Base-by-base conservation (phyloP, 2,329 filamentous ascomycete genomes). In the Aspergillus fischeri region DNA sequence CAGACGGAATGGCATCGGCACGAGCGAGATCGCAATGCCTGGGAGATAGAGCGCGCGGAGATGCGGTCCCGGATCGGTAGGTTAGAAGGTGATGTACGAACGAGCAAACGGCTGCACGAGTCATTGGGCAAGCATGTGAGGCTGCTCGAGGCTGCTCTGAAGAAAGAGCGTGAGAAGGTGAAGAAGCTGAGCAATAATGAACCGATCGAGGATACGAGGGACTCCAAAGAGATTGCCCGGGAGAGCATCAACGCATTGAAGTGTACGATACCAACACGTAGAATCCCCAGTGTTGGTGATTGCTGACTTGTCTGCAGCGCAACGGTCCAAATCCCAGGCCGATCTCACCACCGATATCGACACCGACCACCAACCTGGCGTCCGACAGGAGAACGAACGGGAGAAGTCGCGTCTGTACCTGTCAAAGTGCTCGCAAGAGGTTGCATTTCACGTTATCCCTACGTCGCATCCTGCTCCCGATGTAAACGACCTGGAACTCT, bases 1-100 rank as follows among this genome's bases (percentile, higher is more conserved):
- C 94, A 99, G 78, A 94, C 94, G 50, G 93, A 99, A 84, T 99
- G 94, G 94, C 94, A 99, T 77, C 89, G 91, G 65, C 93, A 99
- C 75, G 94, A 99, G 78, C 90, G 94, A 77, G 94, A 97, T 72
- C 87, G 94, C 68, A 99, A 99, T 77, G 88, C 92, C 41, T 99
- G 94, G 94, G 94, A 99, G 76, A 99, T 99, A 73, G 94, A 99
- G 77, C 88, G 92, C 71, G 94, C 96, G 68, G 94, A 99, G 79
- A 97, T 99, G 94, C 96, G 96, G 80, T 92, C 91, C 65, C 88
- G 95, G 70, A 97, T 99, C 78, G 93, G 93, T 52, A 89, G 90
- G 69, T 85, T 97, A 63, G 94, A 99, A 77, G 94, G 94, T 54
- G 91, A 96, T 65, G 85, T 88, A 32, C 84, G 92, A 63, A 91